A percentile compares a stretch with the other conserved stretches of the same genome.
These are phyloP conservation scores for Eucalyptus virginea DNA, from an alignment of 345 rosid species.

Conservation along the genomic window DNA sequence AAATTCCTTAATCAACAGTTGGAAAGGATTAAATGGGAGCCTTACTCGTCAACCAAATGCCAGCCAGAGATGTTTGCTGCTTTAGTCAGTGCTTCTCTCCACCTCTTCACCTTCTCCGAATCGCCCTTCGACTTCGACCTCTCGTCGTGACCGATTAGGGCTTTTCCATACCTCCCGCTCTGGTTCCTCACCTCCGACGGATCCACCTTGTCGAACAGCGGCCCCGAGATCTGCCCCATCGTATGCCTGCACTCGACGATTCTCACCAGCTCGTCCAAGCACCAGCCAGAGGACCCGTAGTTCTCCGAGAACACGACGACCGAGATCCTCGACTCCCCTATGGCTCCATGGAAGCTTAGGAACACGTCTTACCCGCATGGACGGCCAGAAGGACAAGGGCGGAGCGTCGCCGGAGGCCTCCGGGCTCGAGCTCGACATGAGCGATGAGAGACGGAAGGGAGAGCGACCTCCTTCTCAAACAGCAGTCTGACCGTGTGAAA, in stretches of 20 bases:
- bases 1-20: neutral
- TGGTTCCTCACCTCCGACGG: constrained; percentile 4
- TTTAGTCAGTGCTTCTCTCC: constrained; percentile 1
- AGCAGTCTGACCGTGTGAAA: too few species aligned
- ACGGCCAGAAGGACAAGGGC: neutral
- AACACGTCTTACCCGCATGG: neutral
- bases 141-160: neutral
- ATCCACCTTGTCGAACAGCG: constrained; percentile 4
- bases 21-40: neutral
- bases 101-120: neutral
- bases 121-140: neutral
- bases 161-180: neutral
- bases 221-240: neutral
- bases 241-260: neutral
- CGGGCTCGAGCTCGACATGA: too few species aligned
- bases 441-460: too few species aligned
- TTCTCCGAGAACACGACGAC: neutral
- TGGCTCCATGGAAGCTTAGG: constrained; percentile 10
- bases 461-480: too few species aligned
- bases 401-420: too few species aligned
- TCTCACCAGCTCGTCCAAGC: constrained; percentile 7
- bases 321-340: neutral
- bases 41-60: neutral
- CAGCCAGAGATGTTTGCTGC: neutral
- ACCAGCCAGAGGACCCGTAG: constrained; percentile 7